Evolutionary conservation across 768 basidiomycete species (phyloP).

Genomic region (Phylloporus scabripes): DNA sequence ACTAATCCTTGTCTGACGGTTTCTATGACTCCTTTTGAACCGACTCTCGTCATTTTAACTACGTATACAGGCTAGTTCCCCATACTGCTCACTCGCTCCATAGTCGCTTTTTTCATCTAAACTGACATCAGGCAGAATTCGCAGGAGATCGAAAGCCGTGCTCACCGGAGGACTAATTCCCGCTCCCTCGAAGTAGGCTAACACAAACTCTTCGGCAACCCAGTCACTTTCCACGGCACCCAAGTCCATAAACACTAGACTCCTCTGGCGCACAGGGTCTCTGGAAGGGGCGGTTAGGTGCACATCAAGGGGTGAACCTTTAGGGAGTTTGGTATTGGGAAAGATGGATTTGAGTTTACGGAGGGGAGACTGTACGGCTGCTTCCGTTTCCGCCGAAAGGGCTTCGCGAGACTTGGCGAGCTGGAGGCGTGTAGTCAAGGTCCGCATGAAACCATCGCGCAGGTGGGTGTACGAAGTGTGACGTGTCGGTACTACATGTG

Average conservation of each 20-base stretch:
- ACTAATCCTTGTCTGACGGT: too few species aligned
- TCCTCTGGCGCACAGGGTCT: constrained; percentile 43
- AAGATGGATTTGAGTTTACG: constrained; percentile 72
- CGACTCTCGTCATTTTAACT: neutral
- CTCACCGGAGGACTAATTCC: constrained; percentile 69
- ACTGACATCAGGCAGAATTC: neutral
- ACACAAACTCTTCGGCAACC: constrained; percentile 67
- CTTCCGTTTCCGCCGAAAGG: constrained; percentile 55
- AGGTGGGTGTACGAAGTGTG: constrained; percentile 74
- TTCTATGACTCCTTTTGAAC: neutral
- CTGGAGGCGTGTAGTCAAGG: constrained; percentile 57
- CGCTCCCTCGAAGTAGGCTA: constrained; percentile 68
- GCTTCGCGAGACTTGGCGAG: constrained; percentile 45
- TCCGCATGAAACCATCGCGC: constrained; percentile 77
- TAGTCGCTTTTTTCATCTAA: constrained; percentile 27
- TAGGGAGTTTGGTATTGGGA: constrained; percentile 61
- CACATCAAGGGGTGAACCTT: constrained; percentile 65
- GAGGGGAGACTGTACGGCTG: constrained; percentile 54
- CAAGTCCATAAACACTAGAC: constrained; percentile 63
- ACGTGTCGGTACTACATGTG: constrained; percentile 64
- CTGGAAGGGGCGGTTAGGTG: constrained; percentile 51
- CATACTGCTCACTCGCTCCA: constrained; percentile 22
- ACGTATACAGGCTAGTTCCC: constrained; percentile 11
- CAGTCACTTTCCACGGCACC: constrained; percentile 68
- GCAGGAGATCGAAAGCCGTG: constrained; percentile 2